Percentiles rank a stretch among this genome's conserved stretches.
phyloP scores from a whole-genome alignment of 345 rosid species.

The Limnanthes douglasii region DNA sequence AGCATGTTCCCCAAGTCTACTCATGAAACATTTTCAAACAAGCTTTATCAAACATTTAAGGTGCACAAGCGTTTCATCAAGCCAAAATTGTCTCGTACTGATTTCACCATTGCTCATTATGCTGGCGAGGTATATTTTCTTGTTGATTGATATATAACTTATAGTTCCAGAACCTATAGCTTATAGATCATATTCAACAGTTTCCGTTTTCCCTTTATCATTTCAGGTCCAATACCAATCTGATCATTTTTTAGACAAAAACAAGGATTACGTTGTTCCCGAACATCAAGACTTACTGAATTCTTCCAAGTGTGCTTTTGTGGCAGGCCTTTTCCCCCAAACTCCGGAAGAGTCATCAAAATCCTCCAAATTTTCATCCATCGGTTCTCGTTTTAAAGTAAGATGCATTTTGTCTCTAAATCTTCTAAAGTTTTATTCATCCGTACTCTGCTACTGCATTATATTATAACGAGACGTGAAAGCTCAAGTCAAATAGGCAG shows the following conservation, averaged over 20 bases:
- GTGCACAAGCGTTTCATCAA: conserved; percentile 79
- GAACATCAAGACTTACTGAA: conserved; percentile 87
- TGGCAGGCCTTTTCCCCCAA: conserved; percentile 82
- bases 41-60: conserved; percentile 92
- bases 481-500: background rate
- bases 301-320: conserved; percentile 73
- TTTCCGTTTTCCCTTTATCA: conserved; percentile 2
- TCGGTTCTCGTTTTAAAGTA: conserved; percentile 95
- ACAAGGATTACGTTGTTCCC: conserved; percentile 91
- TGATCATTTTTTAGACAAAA: conserved; percentile 89
- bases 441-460: conserved; percentile 2
- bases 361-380: conserved; percentile 90
- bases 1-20: conserved; percentile 99
- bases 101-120: conserved; percentile 79
- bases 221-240: conserved; percentile 88
- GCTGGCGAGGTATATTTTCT: conserved; percentile 72
- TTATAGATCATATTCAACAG: background rate
- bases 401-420: background rate
- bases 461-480: background rate
- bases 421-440: background rate
- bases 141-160: background rate
- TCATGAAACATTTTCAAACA: conserved; percentile 88
- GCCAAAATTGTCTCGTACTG: conserved; percentile 93
- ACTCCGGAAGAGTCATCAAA: conserved; percentile 80
- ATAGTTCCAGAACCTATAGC: background rate